A percentile compares a stretch with the other conserved stretches of the same genome.
Evolutionary conservation across 371 early-diverging fungal species (phyloP).

Genomic region (Mortierella sp.): DNA sequence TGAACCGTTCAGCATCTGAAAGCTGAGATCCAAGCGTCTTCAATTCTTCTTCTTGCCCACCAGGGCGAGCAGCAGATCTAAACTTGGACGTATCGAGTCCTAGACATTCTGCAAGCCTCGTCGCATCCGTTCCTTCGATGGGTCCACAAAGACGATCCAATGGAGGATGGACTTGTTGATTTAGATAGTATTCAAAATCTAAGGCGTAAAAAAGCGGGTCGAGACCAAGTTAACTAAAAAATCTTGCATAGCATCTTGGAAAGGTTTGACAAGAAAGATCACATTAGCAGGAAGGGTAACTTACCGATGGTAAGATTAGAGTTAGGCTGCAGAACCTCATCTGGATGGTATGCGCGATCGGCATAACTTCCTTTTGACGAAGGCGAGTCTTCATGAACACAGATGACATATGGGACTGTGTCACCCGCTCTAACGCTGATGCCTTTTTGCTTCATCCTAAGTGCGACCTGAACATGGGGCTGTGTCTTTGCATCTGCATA

Average conservation of each 20-base stretch:
- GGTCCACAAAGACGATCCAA: conserved; percentile 90
- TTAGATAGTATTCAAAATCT: conserved; percentile 97
- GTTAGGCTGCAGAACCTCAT: conserved; percentile 76
- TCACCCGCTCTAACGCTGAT: conserved; percentile 85
- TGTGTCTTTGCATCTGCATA: conserved; percentile 92
- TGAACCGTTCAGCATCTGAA: conserved; percentile 87
- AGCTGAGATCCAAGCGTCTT: conserved; percentile 86
- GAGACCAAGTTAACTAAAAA: conserved; percentile 4
- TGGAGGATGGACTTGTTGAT: conserved; percentile 97
- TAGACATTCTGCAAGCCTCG: conserved; percentile 85
- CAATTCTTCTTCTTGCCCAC: conserved; percentile 61
- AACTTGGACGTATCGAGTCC: conserved; percentile 86
- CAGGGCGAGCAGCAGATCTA: conserved; percentile 46
- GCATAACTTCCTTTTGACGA: conserved; percentile 66
- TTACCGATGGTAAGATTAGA: conserved; percentile 68
- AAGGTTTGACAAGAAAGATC: not conserved
- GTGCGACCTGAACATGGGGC: conserved; percentile 98
- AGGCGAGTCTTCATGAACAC: conserved; percentile 65
- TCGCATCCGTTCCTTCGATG: conserved; percentile 88
- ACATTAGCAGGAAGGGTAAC: not conserved
- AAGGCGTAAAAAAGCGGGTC: conserved; percentile 16
- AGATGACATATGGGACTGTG: conserved; percentile 97
- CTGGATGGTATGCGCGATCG: conserved; percentile 89
- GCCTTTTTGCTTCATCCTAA: conserved; percentile 82
- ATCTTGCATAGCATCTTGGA: not conserved